A percentile compares a stretch with the other conserved stretches of the same genome.
Conservation (phyloP, 2,329 filamentous ascomycete genomes). For the Nemania sp. region DNA sequence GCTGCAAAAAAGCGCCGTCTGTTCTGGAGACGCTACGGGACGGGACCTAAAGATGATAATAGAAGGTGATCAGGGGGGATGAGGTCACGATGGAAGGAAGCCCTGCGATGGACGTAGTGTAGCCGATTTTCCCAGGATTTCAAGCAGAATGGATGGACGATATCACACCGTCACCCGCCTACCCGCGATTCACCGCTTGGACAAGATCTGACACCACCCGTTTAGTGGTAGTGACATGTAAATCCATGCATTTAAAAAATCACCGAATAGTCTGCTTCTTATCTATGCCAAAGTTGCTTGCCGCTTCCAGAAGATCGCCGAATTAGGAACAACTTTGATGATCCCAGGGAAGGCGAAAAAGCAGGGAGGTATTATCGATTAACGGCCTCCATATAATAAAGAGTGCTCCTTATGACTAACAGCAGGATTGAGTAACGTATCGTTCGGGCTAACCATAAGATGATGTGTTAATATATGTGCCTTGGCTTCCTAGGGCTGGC, state of each 20-base stretch:
- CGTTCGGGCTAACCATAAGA: too few relatives aligned
- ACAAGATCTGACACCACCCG: neutral
- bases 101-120: too few relatives aligned
- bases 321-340: neutral
- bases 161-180: neutral
- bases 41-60: constrained; percentile 17
- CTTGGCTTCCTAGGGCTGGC: too few relatives aligned
- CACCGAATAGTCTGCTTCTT: neutral
- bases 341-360: neutral
- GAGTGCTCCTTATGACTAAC: too few relatives aligned
- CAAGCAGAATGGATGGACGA: constrained; percentile 2
- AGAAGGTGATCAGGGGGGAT: constrained; percentile 18
- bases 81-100: constrained; percentile 24
- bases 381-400: too few relatives aligned
- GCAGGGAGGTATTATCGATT: too few relatives aligned
- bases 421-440: too few relatives aligned
- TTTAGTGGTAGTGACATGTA: neutral
- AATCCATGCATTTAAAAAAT: neutral
- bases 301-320: constrained; percentile 5
- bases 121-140: neutral
- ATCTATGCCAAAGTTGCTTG: neutral
- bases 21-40: neutral
- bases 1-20: constrained; percentile 1
- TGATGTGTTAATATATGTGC: too few relatives aligned
- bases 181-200: constrained; percentile 14